phyloP scores from a whole-genome alignment of 2,329 filamentous ascomycete species.

The Acephala macrosclerotiorum region DNA sequence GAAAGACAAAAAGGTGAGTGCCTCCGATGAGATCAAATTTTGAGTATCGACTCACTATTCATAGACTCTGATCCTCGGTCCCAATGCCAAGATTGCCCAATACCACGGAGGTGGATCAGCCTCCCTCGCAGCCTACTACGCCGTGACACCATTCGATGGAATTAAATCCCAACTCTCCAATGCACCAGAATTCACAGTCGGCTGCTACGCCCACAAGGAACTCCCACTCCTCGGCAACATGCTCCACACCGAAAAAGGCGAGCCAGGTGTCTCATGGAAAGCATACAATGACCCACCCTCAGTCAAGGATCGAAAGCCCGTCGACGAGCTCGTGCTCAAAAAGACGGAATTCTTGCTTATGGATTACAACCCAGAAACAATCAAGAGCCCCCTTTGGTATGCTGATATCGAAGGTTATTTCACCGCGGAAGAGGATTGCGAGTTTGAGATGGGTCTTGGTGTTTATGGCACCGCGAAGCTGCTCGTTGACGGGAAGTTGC shows the following conservation, averaged over 20 bases:
- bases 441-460: slow-evolving; percentile 45
- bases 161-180: slow-evolving; percentile 62
- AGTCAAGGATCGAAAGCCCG: slow-evolving; percentile 52
- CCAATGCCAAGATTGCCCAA: slow-evolving; percentile 62
- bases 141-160: slow-evolving; percentile 75
- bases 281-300: slow-evolving; percentile 63
- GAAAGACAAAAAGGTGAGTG: slow-evolving; percentile 62
- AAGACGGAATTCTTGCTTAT: slow-evolving; percentile 55
- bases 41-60: no score
- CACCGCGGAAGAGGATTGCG: slow-evolving; percentile 40
- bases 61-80: slow-evolving; percentile 63
- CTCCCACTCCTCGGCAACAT: slow-evolving; percentile 64
- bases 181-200: slow-evolving; percentile 60
- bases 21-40: background rate
- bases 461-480: slow-evolving; percentile 46
- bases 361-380: slow-evolving; percentile 55
- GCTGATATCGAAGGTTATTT: slow-evolving; percentile 47
- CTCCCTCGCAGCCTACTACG: slow-evolving; percentile 66
- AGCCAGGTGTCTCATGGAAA: slow-evolving; percentile 62
- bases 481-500: slow-evolving; percentile 45
- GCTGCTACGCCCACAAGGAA: slow-evolving; percentile 70
- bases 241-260: slow-evolving; percentile 59
- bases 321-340: slow-evolving; percentile 58
- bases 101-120: slow-evolving; percentile 72
- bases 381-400: slow-evolving; percentile 48